Base-by-base conservation (phyloP, 257 asterid genomes). In the Solanum arcanum region DNA sequence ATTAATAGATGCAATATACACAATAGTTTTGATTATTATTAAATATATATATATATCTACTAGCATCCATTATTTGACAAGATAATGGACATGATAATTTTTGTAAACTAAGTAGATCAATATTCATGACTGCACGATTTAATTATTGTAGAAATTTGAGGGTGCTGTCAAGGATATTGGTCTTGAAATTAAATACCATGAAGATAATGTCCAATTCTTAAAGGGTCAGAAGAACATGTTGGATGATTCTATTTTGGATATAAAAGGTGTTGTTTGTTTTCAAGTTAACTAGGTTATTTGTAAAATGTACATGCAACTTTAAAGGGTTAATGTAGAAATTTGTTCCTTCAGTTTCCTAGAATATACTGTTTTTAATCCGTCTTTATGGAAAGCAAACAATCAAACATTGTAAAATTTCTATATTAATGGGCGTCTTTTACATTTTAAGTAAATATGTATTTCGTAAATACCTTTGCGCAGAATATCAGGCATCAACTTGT, bases 181-280 rank as follows among this genome's bases (percentile, higher is more conserved):
- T 87, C 89, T 77, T 52, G 90, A 88, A 84, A 89, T 96, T n/a
- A 94, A 94, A 90, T 97, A 96, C 42, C 91, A 93, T 20, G 98
- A 94, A 89, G 96, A 89, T 59, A 93, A 89, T 90, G n/a, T 94
- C 91, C 90, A 27, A 68, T 93, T 89, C 91, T 89, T 96, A 52
- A 94, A 86, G 88, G 70, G 75, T 73, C 91, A 88, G 85, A 88
- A 46, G 62, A 91, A 85, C 90, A 90, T 70, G 52, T 62, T 93
- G 89, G 98, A 93, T 49, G 94, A 89, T 44, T 88, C 93, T 76
- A 93, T 94, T 89, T 88, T 93, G 21, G 96, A 95, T 83, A 62
- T 87, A 92, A 93, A 90, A 91, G 95, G 99, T 95, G 88, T 25
- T 42, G n/a, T n/a, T 33, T 80, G 15, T 75, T 75, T 74, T 37